Conservation (phyloP, 1,284 basidiomycete species). For the Apiotrichum montevideense region DNA sequence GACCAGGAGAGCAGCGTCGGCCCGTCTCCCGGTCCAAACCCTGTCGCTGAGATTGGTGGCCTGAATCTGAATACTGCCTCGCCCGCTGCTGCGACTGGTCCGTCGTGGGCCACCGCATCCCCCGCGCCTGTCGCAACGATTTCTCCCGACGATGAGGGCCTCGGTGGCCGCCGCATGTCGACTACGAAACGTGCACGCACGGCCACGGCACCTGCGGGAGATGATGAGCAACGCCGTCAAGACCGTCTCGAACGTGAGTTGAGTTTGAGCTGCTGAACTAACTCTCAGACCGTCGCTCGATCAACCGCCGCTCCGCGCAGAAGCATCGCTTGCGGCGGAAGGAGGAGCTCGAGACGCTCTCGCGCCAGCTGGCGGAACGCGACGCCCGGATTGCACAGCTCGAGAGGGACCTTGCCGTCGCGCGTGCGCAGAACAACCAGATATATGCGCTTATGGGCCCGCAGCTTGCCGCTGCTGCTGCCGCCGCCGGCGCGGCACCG, state of each 20-base stretch:
- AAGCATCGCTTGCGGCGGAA: slow-evolving; percentile 21
- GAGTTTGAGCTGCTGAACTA: background rate
- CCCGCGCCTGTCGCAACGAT: slow-evolving; percentile 7
- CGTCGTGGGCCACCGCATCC: background rate
- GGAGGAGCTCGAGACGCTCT: slow-evolving; percentile 17
- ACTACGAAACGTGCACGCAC: background rate
- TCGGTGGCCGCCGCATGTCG: slow-evolving; percentile 1
- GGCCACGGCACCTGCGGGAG: background rate
- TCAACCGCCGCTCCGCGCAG: slow-evolving; percentile 21
- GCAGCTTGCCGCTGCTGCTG: background rate
- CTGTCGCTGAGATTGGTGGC: slow-evolving; percentile 7
- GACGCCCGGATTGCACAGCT: slow-evolving; percentile 12
- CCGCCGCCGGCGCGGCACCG: too few species aligned
- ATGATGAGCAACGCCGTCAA: slow-evolving; percentile 8
- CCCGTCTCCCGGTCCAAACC: slow-evolving; percentile 6
- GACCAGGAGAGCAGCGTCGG: background rate
- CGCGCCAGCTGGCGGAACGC: slow-evolving; percentile 10
- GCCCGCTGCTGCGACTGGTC: background rate
- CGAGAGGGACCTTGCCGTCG: slow-evolving; percentile 14
- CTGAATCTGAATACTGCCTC: slow-evolving; percentile 5
- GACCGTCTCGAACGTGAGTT: slow-evolving; percentile 17
- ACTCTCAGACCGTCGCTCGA: slow-evolving; percentile 17
- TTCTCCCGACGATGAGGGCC: slow-evolving; percentile 5
- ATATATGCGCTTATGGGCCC: background rate
- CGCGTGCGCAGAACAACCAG: slow-evolving; percentile 10